Base-by-base conservation (phyloP, 805 yeast genomes). In the Yamadazyma phyllophila region DNA sequence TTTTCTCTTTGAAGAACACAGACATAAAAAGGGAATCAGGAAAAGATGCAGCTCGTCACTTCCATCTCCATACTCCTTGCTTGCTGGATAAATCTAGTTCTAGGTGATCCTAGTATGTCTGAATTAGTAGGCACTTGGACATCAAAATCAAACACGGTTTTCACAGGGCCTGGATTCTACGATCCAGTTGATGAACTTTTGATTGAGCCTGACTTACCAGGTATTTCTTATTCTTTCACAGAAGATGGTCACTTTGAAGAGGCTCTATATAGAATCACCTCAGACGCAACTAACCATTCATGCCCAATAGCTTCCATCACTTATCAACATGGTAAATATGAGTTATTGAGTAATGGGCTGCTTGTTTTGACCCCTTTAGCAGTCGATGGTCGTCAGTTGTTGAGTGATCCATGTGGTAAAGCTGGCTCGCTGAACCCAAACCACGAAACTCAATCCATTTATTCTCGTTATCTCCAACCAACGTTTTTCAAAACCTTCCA, bases 181-280 rank as follows among this genome's bases (percentile, higher is more conserved):
- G 98, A 94, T 64, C 99, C 99, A 2, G 86, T 90, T 26, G 97
- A 92, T 61, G 99, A 94, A 65, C 78, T 92, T 13, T 71, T 94
- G 47, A 88, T 90, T 50, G 99, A 94, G 63, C 99, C 99, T 2
- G 92, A 91, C 7, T 75, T 94, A 35, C 97, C 99, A 1, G 99
- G 99, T 32, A 80, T 92, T 45, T 84, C 95, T 4, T 88, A 84
- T 66, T 88, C 97, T 2, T 94, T 94, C 73, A 91, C 97, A 1
- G 83, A 77, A 17, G 98, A 94, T 66, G 98, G 98, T 4, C 80
- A 73, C 63, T 94, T 77, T 63, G 99, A 94, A 67, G 88, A 87
- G 63, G 99, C 99, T 6, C 62, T 82, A 35, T 94, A 94, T 64
- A 83, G 88, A 58, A 82, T 94, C 20, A 66, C 79, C 0, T 69